Evolutionary conservation across 192 early-diverging fungal genomes (phyloP).

Genomic region (Podila epicladia): DNA sequence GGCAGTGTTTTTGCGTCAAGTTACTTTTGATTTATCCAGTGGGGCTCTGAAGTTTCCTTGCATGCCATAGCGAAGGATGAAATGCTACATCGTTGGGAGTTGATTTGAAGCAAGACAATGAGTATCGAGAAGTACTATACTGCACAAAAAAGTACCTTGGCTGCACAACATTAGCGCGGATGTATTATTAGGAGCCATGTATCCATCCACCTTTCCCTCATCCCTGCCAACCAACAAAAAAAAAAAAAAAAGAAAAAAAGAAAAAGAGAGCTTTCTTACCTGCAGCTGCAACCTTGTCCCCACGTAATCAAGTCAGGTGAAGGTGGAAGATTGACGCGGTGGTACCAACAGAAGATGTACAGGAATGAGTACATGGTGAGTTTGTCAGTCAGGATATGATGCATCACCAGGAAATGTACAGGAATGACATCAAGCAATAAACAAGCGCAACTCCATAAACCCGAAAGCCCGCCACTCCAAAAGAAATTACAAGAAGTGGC

Average conservation of each 20-base stretch:
- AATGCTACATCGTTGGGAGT: background rate
- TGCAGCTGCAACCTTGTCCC: background rate
- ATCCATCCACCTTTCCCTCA: too few relatives aligned
- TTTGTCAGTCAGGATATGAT: too few relatives aligned
- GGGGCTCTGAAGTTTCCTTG: background rate
- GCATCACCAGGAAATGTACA: too few relatives aligned
- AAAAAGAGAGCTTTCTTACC: background rate
- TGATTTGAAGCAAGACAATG: background rate
- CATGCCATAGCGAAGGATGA: slow-evolving; percentile 3
- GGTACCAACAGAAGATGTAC: background rate
- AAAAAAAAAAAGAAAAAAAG: background rate
- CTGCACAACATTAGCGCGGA: background rate
- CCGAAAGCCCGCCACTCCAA: too few relatives aligned
- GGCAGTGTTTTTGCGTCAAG: background rate
- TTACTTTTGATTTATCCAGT: slow-evolving; percentile 1
- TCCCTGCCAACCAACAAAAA: too few relatives aligned
- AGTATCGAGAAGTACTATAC: background rate
- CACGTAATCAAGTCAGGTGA: background rate
- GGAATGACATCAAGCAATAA: too few relatives aligned
- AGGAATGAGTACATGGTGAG: too few relatives aligned
- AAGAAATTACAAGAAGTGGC: too few relatives aligned
- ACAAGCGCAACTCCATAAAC: too few relatives aligned
- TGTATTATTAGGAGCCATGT: too few relatives aligned
- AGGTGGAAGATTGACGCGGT: background rate
- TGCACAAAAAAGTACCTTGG: background rate